Evolutionary conservation across 805 yeast species (phyloP).

Genomic region (Zygosaccharomyces gambellarensis): DNA sequence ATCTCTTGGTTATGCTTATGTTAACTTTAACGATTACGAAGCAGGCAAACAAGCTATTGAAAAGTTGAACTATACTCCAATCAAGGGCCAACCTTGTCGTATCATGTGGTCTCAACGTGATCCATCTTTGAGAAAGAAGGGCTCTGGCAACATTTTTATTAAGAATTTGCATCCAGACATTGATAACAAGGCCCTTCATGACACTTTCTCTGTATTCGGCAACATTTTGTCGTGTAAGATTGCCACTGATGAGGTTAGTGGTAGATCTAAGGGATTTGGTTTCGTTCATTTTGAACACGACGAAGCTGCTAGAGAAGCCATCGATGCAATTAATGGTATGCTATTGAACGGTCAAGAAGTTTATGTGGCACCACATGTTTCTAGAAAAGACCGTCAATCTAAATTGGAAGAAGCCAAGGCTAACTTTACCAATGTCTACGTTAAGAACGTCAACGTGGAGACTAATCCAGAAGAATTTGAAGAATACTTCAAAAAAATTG

Average conservation of each 20-base stretch:
- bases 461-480: constrained; percentile 66
- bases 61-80: constrained; percentile 87
- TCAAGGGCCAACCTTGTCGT: constrained; percentile 96
- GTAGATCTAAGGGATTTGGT: constrained; percentile 92
- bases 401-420: constrained; percentile 86
- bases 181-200: constrained; percentile 98
- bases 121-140: constrained; percentile 89
- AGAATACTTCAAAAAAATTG: constrained; percentile 66
- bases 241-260: constrained; percentile 80
- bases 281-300: constrained; percentile 93
- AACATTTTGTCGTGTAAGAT: constrained; percentile 94
- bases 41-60: constrained; percentile 95
- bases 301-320: constrained; percentile 90
- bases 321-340: constrained; percentile 98
- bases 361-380: constrained; percentile 88
- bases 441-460: constrained; percentile 78
- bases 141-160: constrained; percentile 95
- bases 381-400: constrained; percentile 90
- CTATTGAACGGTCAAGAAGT: constrained; percentile 93
- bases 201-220: constrained; percentile 96
- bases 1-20: constrained; percentile 97
- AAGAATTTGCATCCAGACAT: constrained; percentile 97
- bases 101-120: constrained; percentile 99
- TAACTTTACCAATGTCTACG: constrained; percentile 92
- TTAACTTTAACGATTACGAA: constrained; percentile 81